Evolutionary conservation across 2,329 filamentous ascomycete genomes (phyloP).

Genomic region (Scytalidium sp.): DNA sequence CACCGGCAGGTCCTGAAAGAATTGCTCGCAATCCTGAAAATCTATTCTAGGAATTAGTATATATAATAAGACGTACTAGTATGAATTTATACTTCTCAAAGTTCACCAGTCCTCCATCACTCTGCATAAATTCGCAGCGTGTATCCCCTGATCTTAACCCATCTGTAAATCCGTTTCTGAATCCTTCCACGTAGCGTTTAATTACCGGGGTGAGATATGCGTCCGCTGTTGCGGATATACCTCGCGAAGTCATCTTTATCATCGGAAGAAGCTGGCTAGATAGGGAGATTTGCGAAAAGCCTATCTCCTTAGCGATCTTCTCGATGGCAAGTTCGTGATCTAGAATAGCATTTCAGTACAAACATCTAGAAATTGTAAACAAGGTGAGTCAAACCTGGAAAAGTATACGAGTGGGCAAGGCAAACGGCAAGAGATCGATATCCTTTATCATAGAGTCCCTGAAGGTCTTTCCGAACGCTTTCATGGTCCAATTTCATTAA

Average conservation of each 20-base stretch:
- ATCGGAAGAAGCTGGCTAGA: slow-evolving; percentile 66
- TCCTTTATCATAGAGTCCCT: slow-evolving; percentile 56
- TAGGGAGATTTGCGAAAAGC: slow-evolving; percentile 62
- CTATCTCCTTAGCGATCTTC: slow-evolving; percentile 57
- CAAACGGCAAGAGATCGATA: slow-evolving; percentile 63
- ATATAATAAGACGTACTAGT: too few species aligned
- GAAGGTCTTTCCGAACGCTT: slow-evolving; percentile 35
- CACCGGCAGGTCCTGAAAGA: slow-evolving; percentile 62
- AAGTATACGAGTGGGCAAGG: slow-evolving; percentile 67
- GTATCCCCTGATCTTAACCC: slow-evolving; percentile 52
- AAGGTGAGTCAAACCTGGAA: slow-evolving; percentile 40
- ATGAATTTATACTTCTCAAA: slow-evolving; percentile 63
- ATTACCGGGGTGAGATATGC: slow-evolving; percentile 67
- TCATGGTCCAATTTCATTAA: slow-evolving; percentile 54
- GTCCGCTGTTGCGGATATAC: slow-evolving; percentile 64
- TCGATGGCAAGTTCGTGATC: slow-evolving; percentile 61
- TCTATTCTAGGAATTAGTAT: slow-evolving; percentile 39
- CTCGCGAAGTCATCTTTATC: slow-evolving; percentile 65
- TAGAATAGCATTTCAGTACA: slow-evolving; percentile 33
- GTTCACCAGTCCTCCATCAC: slow-evolving; percentile 33
- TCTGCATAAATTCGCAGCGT: slow-evolving; percentile 69
- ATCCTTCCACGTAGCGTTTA: slow-evolving; percentile 63
- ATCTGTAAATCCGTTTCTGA: slow-evolving; percentile 59
- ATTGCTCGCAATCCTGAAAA: slow-evolving; percentile 63
- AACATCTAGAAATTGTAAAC: slow-evolving; percentile 41